phyloP scores from a whole-genome alignment of 2,329 filamentous ascomycete genomes.

The Bipolaris bicolor region DNA sequence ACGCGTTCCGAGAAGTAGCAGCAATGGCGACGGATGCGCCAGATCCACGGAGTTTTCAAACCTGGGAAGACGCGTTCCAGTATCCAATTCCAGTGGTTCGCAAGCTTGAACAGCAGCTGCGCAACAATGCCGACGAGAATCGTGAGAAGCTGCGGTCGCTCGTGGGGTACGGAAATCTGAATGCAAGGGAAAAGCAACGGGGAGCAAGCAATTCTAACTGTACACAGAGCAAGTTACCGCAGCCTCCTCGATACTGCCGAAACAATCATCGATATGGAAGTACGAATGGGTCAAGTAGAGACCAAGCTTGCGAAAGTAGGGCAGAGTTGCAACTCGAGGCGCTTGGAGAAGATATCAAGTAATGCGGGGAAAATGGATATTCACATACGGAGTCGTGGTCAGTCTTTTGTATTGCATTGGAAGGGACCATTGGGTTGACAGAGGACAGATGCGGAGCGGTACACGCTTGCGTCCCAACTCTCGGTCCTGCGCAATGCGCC shows the following conservation, averaged over 20 bases:
- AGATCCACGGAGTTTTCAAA: conserved; percentile 62
- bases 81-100: conserved; percentile 68
- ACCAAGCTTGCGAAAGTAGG: conserved; percentile 74
- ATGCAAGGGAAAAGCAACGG: not conserved
- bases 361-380: conserved; percentile 61
- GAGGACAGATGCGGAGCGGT: conserved; percentile 50
- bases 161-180: conserved; percentile 61
- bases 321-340: conserved; percentile 73
- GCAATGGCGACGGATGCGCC: conserved; percentile 62
- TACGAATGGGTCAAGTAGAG: conserved; percentile 77
- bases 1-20: conserved; percentile 6
- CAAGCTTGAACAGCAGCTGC: conserved; percentile 68
- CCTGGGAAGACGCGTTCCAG: conserved; percentile 72
- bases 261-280: conserved; percentile 88
- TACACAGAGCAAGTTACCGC: conserved; percentile 72
- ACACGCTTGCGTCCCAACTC: conserved; percentile 62
- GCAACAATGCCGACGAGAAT: conserved; percentile 66
- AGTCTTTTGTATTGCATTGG: conserved; percentile 23
- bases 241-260: conserved; percentile 91
- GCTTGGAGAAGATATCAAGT: conserved; percentile 69
- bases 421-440: conserved; percentile 23
- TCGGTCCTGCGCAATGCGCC: conserved; percentile 64
- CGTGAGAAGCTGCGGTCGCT: conserved; percentile 69
- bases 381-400: conserved; percentile 50
- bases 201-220: conserved; percentile 9